Evolutionary conservation across 148 eudicot species (phyloP), one percentile per base, ranked within the genome.

Genomic region (Chenopodium formosanum): DNA sequence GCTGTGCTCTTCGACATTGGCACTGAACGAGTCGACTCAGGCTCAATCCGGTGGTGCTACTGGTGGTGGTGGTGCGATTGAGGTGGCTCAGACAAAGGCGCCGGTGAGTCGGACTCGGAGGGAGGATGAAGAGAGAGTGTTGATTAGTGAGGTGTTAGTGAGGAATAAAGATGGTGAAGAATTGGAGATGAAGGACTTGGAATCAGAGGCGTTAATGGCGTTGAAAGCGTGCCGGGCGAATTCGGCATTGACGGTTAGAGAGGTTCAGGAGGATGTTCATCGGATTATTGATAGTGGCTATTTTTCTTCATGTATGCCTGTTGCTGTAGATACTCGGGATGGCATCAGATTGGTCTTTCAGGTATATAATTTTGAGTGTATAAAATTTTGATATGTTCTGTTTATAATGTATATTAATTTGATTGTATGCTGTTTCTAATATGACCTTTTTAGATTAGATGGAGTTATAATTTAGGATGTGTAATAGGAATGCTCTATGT

Each of bases 241-340:
- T 73, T 87, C 97, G 1, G 99, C 98, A 0, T 90, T 96, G 70
- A 96, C 98, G 0, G 94, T 90, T 34, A 86, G 89, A 44, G 99
- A 96, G 78, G 99, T 96, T 27, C 95, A 96, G 82, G 99, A 96
- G 78, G 99, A 96, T 85, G 99, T 94, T 69, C 97, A 90, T 79
- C 81, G 99, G 85, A 91, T 96, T 79, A 92, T 96, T 80, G 90
- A 90, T 50, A 89, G 91, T 76, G 99, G 99, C 16, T 96, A 91
- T 84, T 96, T 96, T 78, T 84, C 85, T 85, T 92, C 98, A 44
- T 96, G 99, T 86, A 86, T 94, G 90, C 99, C 99, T 4, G 92
- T 96, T 7, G 98, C 99, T 7, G 92, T 91, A 2, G 99, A 94
- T 87, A 94, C 99, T 2, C 87, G 98, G 71, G 99, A 96, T 70